Conservation (phyloP, 2,329 filamentous ascomycete species). For the Sphaerulina musiva region DNA sequence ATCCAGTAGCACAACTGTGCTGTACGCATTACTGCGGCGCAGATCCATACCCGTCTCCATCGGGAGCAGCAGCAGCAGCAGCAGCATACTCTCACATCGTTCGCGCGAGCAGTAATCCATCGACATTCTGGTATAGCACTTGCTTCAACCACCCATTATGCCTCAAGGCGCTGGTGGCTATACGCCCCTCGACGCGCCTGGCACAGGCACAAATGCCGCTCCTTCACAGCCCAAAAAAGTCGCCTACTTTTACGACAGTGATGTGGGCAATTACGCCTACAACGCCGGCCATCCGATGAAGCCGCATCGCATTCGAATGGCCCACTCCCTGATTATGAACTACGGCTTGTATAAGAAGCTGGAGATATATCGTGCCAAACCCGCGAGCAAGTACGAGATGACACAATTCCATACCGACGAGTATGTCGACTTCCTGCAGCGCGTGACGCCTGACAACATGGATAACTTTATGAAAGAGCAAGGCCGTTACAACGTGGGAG, state of each 20-base stretch:
- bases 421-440: conserved; percentile 66
- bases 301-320: conserved; percentile 62
- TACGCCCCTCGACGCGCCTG: conserved; percentile 48
- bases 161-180: conserved; percentile 36
- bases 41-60: too few relatives aligned
- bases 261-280: conserved; percentile 97
- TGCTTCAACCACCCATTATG: conserved; percentile 35
- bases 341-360: conserved; percentile 68
- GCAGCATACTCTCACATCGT: too few relatives aligned
- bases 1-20: too few relatives aligned
- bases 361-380: conserved; percentile 54
- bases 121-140: not conserved
- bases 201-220: conserved; percentile 44
- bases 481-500: conserved; percentile 65
- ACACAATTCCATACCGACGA: conserved; percentile 68
- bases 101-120: not conserved
- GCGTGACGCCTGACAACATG: conserved; percentile 98
- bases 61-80: too few relatives aligned
- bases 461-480: conserved; percentile 87
- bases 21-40: too few relatives aligned
- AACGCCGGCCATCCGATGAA: conserved; percentile 67
- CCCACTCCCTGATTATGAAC: conserved; percentile 61
- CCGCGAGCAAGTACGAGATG: conserved; percentile 61
- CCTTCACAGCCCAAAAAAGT: conserved; percentile 66
- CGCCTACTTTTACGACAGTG: conserved; percentile 96